phyloP scores from a whole-genome alignment of 2,329 filamentous ascomycete species.

The Leptographium radiaticola region DNA sequence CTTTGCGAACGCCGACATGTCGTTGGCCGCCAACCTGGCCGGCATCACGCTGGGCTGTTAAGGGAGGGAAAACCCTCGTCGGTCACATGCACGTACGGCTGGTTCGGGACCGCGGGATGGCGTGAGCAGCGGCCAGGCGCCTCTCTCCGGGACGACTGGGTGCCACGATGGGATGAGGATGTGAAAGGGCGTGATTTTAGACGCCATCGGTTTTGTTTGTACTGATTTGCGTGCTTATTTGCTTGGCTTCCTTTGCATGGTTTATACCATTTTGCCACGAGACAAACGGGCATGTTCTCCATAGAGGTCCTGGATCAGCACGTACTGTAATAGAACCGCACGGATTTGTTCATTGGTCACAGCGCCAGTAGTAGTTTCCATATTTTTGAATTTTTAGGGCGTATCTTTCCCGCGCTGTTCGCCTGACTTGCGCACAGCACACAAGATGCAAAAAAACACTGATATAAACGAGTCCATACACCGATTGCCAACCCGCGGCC shows the following conservation, averaged over 20 bases:
- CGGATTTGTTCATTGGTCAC: neutral
- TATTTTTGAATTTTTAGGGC: slow-evolving; percentile 9
- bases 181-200: too few species aligned
- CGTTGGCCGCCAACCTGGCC: slow-evolving; percentile 18
- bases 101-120: too few species aligned
- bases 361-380: slow-evolving; percentile 1
- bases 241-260: too few species aligned
- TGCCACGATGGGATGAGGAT: too few species aligned
- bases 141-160: too few species aligned
- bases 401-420: neutral
- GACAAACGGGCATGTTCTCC: too few species aligned
- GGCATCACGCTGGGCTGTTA: slow-evolving; percentile 16
- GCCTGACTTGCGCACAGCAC: neutral
- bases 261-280: too few species aligned
- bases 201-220: too few species aligned
- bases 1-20: slow-evolving; percentile 6
- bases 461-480: neutral
- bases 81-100: neutral
- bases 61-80: neutral
- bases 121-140: too few species aligned
- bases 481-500: neutral
- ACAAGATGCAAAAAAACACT: neutral
- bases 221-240: too few species aligned
- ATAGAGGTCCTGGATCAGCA: too few species aligned
- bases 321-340: neutral